Evolutionary conservation across 2,329 filamentous ascomycete species (phyloP), one percentile per base, ranked within the genome.

Genomic region (Diplodia sapinea): DNA sequence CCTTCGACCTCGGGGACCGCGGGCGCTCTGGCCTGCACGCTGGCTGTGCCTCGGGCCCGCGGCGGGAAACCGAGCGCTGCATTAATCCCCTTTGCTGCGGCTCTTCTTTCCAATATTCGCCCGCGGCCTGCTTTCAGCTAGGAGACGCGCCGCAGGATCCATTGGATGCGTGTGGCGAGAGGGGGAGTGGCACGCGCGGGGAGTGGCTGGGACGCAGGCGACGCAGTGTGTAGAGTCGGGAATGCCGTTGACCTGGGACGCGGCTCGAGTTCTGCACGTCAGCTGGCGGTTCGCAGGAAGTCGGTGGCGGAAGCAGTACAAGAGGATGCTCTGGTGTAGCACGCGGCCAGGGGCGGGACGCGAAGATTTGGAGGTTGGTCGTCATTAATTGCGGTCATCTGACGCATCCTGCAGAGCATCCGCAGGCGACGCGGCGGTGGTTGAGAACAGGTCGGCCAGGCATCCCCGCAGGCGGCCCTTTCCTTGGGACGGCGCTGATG

Each of bases 341-440:
- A 49, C 8, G 38, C 55, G 36, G 36, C 56, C 43, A 62, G 57
- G 57, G 43, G 57, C 29, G 26, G n/a, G n/a, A 17, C 20, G n/a
- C 20, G 40, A 61, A 33, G 40, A 15, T n/a, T n/a, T 47, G 12
- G 57, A 38, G 59, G 43, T 38, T 63, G 43, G 47, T 51, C 59
- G 6, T 51, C 59, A 63, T 63, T 63, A 51, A 20, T 51, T 17
- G 29, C 47, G 31, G 59, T 63, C 59, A 63, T 63, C 47, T 63
- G 59, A 63, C 59, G 33, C 29, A 51, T 51, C 59, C 59, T 38
- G 8, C 43, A 47, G 17, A 20, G 43, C 43, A n/a, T n/a, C 17
- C n/a, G 17, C 20, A n/a, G 43, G 43, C 8, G 7, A n/a, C 20
- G 43, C 7, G 43, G 7, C 43, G 17, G 43, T 47, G 43, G 43